Evolutionary conservation across 495 filamentous ascomycete genomes (phyloP).

Genomic region (Trichoderma virens): DNA sequence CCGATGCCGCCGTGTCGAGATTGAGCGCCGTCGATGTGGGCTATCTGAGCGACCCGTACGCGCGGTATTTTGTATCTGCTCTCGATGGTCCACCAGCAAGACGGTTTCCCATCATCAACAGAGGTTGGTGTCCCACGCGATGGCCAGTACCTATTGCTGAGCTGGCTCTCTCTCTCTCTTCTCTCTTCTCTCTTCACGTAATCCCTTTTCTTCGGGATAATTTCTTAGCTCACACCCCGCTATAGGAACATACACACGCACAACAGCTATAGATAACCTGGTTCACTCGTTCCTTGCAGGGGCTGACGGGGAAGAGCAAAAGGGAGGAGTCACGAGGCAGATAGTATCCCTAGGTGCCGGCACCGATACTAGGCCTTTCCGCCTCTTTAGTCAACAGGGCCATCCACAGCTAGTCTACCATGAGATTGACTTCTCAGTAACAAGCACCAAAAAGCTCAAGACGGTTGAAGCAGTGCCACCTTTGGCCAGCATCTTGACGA

Average conservation of each 20-base stretch:
- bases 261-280: constrained; percentile 74
- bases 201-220: no score
- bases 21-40: constrained; percentile 82
- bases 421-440: constrained; percentile 82
- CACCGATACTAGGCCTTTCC: constrained; percentile 82
- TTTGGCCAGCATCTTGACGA: constrained; percentile 24
- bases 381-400: constrained; percentile 41
- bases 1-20: constrained; percentile 81
- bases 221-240: constrained; percentile 10
- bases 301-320: constrained; percentile 16
- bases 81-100: constrained; percentile 31
- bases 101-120: constrained; percentile 83
- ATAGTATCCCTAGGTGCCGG: constrained; percentile 92
- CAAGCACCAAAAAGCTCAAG: constrained; percentile 54
- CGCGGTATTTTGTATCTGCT: constrained; percentile 50
- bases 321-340: constrained; percentile 46
- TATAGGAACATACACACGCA: constrained; percentile 88
- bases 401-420: constrained; percentile 61
- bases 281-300: constrained; percentile 59
- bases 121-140: constrained; percentile 48
- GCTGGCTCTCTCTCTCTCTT: background rate
- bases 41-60: constrained; percentile 79
- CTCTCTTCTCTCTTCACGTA: constrained; percentile 10
- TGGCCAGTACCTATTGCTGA: no score
- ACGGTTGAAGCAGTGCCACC: constrained; percentile 23